These are phyloP conservation scores for Sphenostylis stenocarpa DNA, from an alignment of 306 rosid species.

Conservation along the genomic window DNA sequence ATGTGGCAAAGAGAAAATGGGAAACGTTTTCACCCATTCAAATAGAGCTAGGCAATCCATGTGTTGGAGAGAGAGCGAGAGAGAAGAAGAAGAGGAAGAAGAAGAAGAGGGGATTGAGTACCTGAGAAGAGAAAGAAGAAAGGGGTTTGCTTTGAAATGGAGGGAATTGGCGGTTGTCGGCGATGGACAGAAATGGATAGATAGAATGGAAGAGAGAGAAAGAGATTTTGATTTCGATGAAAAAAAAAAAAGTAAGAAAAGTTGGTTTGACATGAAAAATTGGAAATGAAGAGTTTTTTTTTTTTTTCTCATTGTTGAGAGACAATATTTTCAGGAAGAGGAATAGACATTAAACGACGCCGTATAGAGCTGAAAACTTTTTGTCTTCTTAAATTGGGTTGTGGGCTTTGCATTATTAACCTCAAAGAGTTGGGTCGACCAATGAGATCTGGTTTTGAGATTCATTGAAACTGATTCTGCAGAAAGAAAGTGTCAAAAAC, in stretches of 20 bases:
- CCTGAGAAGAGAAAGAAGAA: constrained; percentile 12
- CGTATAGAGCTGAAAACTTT: neutral
- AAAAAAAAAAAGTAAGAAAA: neutral
- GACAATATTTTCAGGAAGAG: neutral
- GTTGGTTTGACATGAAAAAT: neutral
- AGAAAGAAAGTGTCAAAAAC: neutral
- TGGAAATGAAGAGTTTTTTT: neutral
- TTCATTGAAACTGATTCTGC: neutral
- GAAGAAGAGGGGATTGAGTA: neutral
- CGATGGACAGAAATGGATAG: constrained; percentile 42
- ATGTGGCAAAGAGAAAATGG: neutral
- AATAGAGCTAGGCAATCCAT: constrained; percentile 12
- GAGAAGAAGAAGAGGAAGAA: neutral
- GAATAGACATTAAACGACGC: neutral
- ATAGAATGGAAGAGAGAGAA: constrained; percentile 23
- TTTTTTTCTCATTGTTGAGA: neutral
- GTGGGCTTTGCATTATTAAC: neutral
- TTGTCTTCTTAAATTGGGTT: neutral
- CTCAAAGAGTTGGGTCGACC: neutral
- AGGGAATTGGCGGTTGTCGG: constrained; percentile 48
- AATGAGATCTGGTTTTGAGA: neutral
- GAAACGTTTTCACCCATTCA: neutral
- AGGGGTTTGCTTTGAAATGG: constrained; percentile 37
- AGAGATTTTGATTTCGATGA: constrained; percentile 11
- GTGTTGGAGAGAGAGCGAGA: neutral